phyloP scores from a whole-genome alignment of 495 filamentous ascomycete genomes.

The Penicillium herquei region DNA sequence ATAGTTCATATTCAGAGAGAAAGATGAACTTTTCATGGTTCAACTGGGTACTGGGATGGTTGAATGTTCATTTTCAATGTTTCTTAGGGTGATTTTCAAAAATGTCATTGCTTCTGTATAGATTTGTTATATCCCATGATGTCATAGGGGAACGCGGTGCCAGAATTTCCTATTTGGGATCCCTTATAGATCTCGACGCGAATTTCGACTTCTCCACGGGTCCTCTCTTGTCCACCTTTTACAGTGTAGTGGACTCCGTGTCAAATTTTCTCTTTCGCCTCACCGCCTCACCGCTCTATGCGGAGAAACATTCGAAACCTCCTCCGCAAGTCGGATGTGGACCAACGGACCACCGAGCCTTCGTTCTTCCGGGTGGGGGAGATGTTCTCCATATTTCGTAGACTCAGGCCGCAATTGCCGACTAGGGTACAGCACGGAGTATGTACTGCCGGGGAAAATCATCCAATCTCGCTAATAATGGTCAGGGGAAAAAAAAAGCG shows the following conservation, averaged over 20 bases:
- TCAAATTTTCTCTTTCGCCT: not conserved
- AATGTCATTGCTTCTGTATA: not conserved
- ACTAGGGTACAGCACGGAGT: not conserved
- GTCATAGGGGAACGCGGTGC: not conserved
- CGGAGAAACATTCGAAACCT: conserved; percentile 18
- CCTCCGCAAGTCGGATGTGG: conserved; percentile 18
- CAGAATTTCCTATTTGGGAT: not conserved
- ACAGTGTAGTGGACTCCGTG: no score
- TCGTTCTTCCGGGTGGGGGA: conserved; percentile 1
- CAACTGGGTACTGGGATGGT: not conserved
- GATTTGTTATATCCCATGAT: not conserved
- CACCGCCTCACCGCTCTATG: conserved; percentile 16
- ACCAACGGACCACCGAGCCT: conserved; percentile 7
- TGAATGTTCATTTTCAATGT: not conserved
- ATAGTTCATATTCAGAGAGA: not conserved
- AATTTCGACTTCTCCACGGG: not conserved
- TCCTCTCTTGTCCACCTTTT: no score
- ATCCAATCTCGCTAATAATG: not conserved
- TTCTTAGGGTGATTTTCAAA: not conserved
- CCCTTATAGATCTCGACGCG: not conserved
- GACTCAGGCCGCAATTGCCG: not conserved
- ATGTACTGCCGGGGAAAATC: not conserved
- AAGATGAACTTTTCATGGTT: not conserved
- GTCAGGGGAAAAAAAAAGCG: not conserved
- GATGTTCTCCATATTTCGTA: not conserved